Evolutionary conservation across 2,329 filamentous ascomycete species (phyloP).

Genomic region (Talaromyces sp.): DNA sequence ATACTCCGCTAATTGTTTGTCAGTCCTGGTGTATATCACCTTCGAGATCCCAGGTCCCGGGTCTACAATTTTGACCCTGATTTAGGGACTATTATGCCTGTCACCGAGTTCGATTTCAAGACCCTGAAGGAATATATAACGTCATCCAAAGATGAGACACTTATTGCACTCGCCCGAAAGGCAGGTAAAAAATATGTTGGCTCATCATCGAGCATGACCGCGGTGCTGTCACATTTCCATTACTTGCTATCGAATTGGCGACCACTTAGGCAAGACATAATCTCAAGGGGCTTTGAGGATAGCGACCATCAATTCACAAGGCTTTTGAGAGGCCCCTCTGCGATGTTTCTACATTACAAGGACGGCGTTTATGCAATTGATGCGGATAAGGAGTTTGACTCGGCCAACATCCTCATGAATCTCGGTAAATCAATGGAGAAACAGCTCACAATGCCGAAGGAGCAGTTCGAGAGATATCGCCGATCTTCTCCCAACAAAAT

Average conservation of each 20-base stretch:
- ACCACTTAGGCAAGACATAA: slow-evolving; percentile 60
- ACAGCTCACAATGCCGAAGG: slow-evolving; percentile 75
- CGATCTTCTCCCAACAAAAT: slow-evolving; percentile 65
- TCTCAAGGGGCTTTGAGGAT: slow-evolving; percentile 66
- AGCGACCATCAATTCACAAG: slow-evolving; percentile 66
- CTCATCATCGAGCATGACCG: slow-evolving; percentile 95
- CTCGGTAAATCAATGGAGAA: slow-evolving; percentile 97
- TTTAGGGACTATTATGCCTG: slow-evolving; percentile 86
- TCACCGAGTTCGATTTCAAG: slow-evolving; percentile 86
- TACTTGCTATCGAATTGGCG: slow-evolving; percentile 85
- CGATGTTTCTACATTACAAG: slow-evolving; percentile 77
- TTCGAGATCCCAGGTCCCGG: slow-evolving; percentile 81
- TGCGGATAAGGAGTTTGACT: slow-evolving; percentile 88
- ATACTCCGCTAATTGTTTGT: not conserved
- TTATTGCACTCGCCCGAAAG: slow-evolving; percentile 66
- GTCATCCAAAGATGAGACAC: slow-evolving; percentile 74
- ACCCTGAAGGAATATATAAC: slow-evolving; percentile 84
- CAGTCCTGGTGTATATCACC: slow-evolving; percentile 76
- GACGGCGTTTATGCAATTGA: slow-evolving; percentile 91
- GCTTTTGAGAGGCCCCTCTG: slow-evolving; percentile 69
- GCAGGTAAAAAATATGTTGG: slow-evolving; percentile 79
- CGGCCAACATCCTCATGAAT: slow-evolving; percentile 81
- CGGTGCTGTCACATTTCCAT: slow-evolving; percentile 84
- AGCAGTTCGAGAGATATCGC: slow-evolving; percentile 82
- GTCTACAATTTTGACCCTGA: slow-evolving; percentile 98